Percentiles rank a stretch among this genome's conserved stretches.
These are phyloP conservation scores for Corylus heterophylla DNA, from an alignment of 306 rosid species.

Conservation along the genomic window DNA sequence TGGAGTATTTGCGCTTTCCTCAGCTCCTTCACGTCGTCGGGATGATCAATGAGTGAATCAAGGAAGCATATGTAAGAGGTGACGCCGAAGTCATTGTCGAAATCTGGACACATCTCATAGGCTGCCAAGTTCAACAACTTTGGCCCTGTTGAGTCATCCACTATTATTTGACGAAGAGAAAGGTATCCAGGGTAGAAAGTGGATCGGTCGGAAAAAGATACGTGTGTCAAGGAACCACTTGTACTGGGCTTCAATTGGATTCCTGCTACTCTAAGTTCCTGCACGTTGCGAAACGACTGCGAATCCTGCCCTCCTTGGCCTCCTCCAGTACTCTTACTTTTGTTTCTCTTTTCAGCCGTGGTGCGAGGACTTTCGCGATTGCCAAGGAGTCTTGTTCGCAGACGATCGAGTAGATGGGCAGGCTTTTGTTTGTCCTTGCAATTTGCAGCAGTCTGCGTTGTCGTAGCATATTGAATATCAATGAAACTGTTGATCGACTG, in stretches of 20 bases:
- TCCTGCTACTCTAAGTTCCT: not conserved
- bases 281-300: not conserved
- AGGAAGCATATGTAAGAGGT: constrained; percentile 21
- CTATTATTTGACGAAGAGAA: constrained; percentile 8
- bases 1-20: constrained; percentile 9
- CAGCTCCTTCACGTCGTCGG: constrained; percentile 20
- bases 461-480: too few species aligned
- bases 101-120: constrained; percentile 29
- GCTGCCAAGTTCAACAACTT: constrained; percentile 29
- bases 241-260: not conserved
- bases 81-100: constrained; percentile 8
- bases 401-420: constrained; percentile 17
- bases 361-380: too few species aligned
- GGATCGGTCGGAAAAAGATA: not conserved
- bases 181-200: not conserved
- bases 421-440: not conserved
- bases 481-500: too few species aligned
- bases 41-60: constrained; percentile 28
- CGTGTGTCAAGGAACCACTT: not conserved
- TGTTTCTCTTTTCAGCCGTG: too few species aligned
- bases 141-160: constrained; percentile 24
- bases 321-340: too few species aligned
- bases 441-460: too few species aligned
- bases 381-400: not conserved
- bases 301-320: too few species aligned